Evolutionary conservation across 176 grass and related monocot species (phyloP), one percentile per base, ranked within the genome.

Genomic region (Saccharum officinarum): DNA sequence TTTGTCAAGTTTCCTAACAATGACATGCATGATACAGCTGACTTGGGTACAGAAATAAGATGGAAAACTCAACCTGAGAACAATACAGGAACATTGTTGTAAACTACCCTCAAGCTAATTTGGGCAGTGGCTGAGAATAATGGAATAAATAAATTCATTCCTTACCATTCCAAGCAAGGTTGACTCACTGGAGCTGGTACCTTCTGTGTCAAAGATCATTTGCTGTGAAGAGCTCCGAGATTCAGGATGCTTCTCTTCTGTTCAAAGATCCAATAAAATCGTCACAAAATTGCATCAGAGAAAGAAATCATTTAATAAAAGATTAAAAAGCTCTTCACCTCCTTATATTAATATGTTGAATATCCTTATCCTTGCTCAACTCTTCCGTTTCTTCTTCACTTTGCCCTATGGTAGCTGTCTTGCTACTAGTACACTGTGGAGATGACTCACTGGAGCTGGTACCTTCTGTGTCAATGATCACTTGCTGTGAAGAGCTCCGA

Each of bases 241-340:
- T 84, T 76, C 80, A 84, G 18, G 80, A 67, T 83, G 67, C 62
- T 79, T 63, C 55, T 61, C 10, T 45, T 84, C 91, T 87, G 45
- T 84, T 41, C 30, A 81, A 83, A 86, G 57, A 87, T 84, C 7
- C 14, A 84, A 38, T 11, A 44, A 59, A n/a, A 79, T 7, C 50
- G 47, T 57, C 63, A 85, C 17, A 38, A 57, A 77, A 72, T 59
- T 57, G 46, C 45, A 79, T 73, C 47, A 82, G 45, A 67, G 60
- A 23, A 85, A 67, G 71, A 49, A 71, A 77, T 31, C 5, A 61
- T 54, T 31, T 4, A 26, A 38, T 8, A 54, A 10, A 65, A 88
- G 66, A 15, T 66, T 34, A 52, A 41, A 50, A 80, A 60, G 23
- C 7, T 5, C 23, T 62, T 44, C 47, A 86, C 86, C 86, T 87